Evolutionary conservation across 805 yeast species (phyloP).

Genomic region (Starmerella floricola): DNA sequence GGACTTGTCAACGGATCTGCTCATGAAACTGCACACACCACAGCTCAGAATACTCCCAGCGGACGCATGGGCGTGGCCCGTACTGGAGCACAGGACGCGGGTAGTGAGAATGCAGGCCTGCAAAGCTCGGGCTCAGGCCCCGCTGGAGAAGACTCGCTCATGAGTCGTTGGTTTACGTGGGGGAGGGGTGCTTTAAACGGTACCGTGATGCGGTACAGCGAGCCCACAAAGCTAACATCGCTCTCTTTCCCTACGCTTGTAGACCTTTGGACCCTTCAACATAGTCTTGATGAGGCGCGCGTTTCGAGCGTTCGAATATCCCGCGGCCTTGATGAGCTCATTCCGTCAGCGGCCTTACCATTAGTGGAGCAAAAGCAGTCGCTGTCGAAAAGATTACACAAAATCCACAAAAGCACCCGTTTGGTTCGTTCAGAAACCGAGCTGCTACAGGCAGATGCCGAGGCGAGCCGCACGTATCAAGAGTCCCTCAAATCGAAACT

Average conservation of each 20-base stretch:
- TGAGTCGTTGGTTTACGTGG: slow-evolving; percentile 11
- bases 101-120: no score
- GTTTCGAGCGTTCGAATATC: slow-evolving; percentile 16
- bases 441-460: not conserved
- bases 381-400: slow-evolving; percentile 9
- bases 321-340: slow-evolving; percentile 14
- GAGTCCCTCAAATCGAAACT: not conserved
- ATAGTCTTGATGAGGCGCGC: slow-evolving; percentile 25
- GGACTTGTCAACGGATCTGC: no score
- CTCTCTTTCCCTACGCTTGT: slow-evolving; percentile 24
- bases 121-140: no score
- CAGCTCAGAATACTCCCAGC: no score
- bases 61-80: no score
- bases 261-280: slow-evolving; percentile 25
- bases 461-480: not conserved
- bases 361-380: slow-evolving; percentile 8
- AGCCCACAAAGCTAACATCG: not conserved
- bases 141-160: no score
- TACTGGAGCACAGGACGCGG: no score
- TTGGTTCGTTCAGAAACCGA: not conserved
- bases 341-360: slow-evolving; percentile 9
- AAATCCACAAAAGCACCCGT: not conserved
- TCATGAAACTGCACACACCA: no score
- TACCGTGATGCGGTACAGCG: not conserved
- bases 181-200: not conserved